Percentiles rank a stretch among this genome's conserved stretches.
Evolutionary conservation across 2,329 filamentous ascomycete species (phyloP).

Genomic region (Fusarium pseudoanthophilum): DNA sequence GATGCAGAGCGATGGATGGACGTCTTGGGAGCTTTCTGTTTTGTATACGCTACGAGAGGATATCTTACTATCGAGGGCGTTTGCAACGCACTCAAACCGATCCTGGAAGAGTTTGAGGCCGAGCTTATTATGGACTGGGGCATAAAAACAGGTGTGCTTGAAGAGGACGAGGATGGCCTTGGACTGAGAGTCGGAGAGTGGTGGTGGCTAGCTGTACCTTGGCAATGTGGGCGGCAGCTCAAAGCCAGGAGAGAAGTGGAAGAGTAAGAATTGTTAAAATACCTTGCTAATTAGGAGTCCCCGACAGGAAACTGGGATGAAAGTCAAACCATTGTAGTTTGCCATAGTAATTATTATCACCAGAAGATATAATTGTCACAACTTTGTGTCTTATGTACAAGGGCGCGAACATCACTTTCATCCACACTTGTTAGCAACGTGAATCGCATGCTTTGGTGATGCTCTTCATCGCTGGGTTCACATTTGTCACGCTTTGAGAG

Average conservation of each 20-base stretch:
- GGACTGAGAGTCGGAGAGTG: slow-evolving; percentile 66
- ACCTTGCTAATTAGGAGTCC: background rate
- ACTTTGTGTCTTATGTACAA: background rate
- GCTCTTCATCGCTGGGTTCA: background rate
- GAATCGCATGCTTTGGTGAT: background rate
- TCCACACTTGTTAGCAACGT: background rate
- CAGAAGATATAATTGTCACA: background rate
- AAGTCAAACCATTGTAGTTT: background rate
- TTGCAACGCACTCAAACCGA: slow-evolving; percentile 64
- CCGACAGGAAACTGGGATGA: background rate
- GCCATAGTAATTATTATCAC: background rate
- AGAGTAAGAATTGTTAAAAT: background rate
- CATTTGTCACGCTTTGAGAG: background rate
- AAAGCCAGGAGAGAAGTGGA: background rate
- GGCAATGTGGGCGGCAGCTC: slow-evolving; percentile 38
- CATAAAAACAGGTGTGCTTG: slow-evolving; percentile 61
- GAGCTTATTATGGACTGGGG: slow-evolving; percentile 70
- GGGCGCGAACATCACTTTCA: background rate
- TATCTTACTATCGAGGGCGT: slow-evolving; percentile 65
- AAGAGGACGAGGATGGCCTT: slow-evolving; percentile 52
- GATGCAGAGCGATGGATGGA: slow-evolving; percentile 72
- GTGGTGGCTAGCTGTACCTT: slow-evolving; percentile 72
- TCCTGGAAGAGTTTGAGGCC: slow-evolving; percentile 72
- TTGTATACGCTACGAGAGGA: slow-evolving; percentile 71
- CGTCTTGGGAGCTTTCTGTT: slow-evolving; percentile 70